phyloP scores from a whole-genome alignment of 179 eudicot genomes.

The Spinacia oleracea region DNA sequence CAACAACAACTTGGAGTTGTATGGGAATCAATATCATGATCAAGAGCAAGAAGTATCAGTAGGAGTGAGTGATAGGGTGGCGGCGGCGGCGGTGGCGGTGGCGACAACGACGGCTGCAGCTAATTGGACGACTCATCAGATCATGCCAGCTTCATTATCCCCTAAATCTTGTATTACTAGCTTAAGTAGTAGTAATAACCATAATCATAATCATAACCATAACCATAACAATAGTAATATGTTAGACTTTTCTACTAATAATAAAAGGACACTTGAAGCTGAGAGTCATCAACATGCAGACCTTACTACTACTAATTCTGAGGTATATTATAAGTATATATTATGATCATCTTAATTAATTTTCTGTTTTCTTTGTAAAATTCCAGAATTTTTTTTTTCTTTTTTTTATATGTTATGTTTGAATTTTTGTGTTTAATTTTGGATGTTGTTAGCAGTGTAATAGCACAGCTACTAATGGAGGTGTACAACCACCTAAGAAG shows the following conservation, averaged over 20 bases:
- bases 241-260: conserved; percentile 61
- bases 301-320: conserved; percentile 53
- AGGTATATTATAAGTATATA: no score
- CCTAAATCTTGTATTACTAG: conserved; percentile 62
- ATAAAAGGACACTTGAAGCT: conserved; percentile 28
- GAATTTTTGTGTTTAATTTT: neutral
- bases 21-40: conserved; percentile 35
- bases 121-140: conserved; percentile 49
- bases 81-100: neutral
- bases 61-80: conserved; percentile 29
- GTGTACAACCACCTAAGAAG: conserved; percentile 66
- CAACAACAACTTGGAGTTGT: conserved; percentile 14
- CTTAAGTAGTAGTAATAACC: conserved; percentile 33
- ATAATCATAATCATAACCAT: conserved; percentile 15
- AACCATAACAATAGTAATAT: conserved; percentile 23
- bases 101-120: conserved; percentile 26
- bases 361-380: neutral
- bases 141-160: conserved; percentile 52
- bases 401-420: neutral
- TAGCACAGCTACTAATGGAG: conserved; percentile 56
- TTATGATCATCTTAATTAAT: neutral
- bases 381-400: no score
- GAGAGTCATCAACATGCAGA: conserved; percentile 41
- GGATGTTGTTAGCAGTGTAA: conserved; percentile 49
- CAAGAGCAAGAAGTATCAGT: conserved; percentile 39